Evolutionary conservation across 768 basidiomycete genomes (phyloP), one percentile per base, ranked within the genome.

Genomic region (Ramaria sp.): DNA sequence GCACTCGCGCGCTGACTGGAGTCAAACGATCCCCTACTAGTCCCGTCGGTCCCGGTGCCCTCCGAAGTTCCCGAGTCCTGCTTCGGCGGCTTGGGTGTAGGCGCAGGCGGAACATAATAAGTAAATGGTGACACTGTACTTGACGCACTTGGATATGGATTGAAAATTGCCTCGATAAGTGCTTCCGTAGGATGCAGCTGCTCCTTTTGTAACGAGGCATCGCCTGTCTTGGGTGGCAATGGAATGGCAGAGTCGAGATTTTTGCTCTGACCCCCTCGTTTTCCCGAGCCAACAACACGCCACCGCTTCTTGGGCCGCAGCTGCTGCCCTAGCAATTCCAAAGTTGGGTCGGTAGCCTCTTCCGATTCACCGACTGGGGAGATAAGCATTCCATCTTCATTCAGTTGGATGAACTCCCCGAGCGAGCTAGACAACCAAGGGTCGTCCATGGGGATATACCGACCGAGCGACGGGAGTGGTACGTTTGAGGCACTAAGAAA

Each of bases 121-220:
- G 73, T 74, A 59, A 74, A 73, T 4, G 72, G 73, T 4, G 63
- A 68, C 1, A 70, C 60, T 1, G 39, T 53, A 30, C 37, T 47
- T 22, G 58, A 61, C 5, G 55, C 71, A 9, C 78, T 78, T 1
- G 73, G 76, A 1, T 75, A 74, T 1, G 88, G 88, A 62, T 91
- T 91, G 66, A 91, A 91, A 24, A 91, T 66, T 5, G 85, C 81
- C 55, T 91, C 88, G 64, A 90, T 89, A 42, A 91, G 74, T 38
- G 74, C 73, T 65, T 87, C 86, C 0, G 87, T 89, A 13, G 81
- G 46, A 33, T 57, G 45, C 19, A 49, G 34, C 42, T 49, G 55
- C 24, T 46, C 11, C n/a, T 49, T 49, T 24, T 30, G 42, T 38
- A 46, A 6, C 37, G 17, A 37, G 13, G 45, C 13, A n/a, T 33